Evolutionary conservation across 768 basidiomycete species (phyloP).

Genomic region (Xerocomus spinulosus): DNA sequence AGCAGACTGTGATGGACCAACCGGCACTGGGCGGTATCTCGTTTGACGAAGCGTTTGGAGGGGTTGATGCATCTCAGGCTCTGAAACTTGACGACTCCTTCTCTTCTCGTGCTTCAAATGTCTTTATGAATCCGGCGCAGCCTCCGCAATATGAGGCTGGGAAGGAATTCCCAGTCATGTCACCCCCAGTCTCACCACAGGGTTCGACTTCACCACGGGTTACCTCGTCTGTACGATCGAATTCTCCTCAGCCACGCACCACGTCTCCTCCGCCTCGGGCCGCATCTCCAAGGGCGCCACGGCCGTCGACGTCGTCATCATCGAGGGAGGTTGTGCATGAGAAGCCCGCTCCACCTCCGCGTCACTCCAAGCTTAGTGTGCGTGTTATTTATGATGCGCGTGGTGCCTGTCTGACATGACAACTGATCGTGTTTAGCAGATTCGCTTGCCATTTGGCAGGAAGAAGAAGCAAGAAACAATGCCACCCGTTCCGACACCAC

Average conservation of each 20-base stretch:
- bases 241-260: slow-evolving; percentile 41
- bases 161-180: slow-evolving; percentile 36
- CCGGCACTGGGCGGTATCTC: slow-evolving; percentile 26
- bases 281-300: slow-evolving; percentile 49
- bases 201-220: slow-evolving; percentile 29
- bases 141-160: slow-evolving; percentile 14
- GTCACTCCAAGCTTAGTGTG: slow-evolving; percentile 76
- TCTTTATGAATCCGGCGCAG: slow-evolving; percentile 21
- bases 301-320: slow-evolving; percentile 57
- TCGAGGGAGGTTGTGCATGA: slow-evolving; percentile 49
- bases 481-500: slow-evolving; percentile 38
- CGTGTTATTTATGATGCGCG: slow-evolving; percentile 29
- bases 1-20: slow-evolving; percentile 12
- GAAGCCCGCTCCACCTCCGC: slow-evolving; percentile 49
- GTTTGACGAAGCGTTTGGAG: slow-evolving; percentile 58
- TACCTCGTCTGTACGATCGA: slow-evolving; percentile 25
- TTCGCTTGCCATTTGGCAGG: slow-evolving; percentile 75
- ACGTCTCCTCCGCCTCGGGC: slow-evolving; percentile 49
- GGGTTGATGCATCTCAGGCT: slow-evolving; percentile 35
- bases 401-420: slow-evolving; percentile 1
- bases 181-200: slow-evolving; percentile 40
- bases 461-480: slow-evolving; percentile 62
- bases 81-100: slow-evolving; percentile 40
- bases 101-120: slow-evolving; percentile 32
- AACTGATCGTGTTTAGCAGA: slow-evolving; percentile 30